These are phyloP conservation scores for Candida ulmi DNA, from an alignment of 805 yeast species.

Conservation along the genomic window DNA sequence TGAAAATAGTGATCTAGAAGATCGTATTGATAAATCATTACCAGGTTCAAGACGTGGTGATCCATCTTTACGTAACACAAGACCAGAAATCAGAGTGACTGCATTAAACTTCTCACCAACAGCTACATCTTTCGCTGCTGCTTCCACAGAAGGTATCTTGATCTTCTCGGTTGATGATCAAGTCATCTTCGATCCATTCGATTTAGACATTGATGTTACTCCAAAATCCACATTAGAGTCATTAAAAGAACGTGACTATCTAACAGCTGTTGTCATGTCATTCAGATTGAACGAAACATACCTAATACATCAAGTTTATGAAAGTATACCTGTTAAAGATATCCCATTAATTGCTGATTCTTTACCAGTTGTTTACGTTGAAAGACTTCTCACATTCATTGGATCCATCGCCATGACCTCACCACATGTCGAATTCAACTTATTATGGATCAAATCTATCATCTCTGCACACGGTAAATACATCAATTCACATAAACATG, in stretches of 20 bases:
- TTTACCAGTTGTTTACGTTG: constrained; percentile 72
- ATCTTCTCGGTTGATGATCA: constrained; percentile 75
- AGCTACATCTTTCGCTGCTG: constrained; percentile 85
- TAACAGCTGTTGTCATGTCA: constrained; percentile 85
- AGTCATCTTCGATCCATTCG: constrained; percentile 86
- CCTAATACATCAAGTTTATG: constrained; percentile 69
- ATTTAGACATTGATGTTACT: constrained; percentile 87
- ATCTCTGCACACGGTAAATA: constrained; percentile 72
- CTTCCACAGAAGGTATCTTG: constrained; percentile 89
- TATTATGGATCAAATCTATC: constrained; percentile 73
- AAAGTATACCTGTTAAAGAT: constrained; percentile 64
- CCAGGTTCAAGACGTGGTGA: constrained; percentile 88
- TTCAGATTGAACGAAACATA: constrained; percentile 83
- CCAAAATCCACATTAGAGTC: constrained; percentile 67
- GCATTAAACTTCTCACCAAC: constrained; percentile 84
- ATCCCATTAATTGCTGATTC: constrained; percentile 60
- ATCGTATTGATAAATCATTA: constrained; percentile 62
- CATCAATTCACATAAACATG: constrained; percentile 55
- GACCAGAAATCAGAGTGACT: constrained; percentile 82
- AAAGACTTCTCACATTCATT: constrained; percentile 61
- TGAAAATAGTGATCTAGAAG: constrained; percentile 81
- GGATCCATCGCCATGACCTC: constrained; percentile 63
- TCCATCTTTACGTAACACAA: constrained; percentile 63
- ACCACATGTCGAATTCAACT: constrained; percentile 78
- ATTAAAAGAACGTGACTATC: constrained; percentile 49